Percentiles rank a stretch among this genome's conserved stretches.
Evolutionary conservation across 257 asterid species (phyloP).

Genomic region (Nicotiana sylvestris): DNA sequence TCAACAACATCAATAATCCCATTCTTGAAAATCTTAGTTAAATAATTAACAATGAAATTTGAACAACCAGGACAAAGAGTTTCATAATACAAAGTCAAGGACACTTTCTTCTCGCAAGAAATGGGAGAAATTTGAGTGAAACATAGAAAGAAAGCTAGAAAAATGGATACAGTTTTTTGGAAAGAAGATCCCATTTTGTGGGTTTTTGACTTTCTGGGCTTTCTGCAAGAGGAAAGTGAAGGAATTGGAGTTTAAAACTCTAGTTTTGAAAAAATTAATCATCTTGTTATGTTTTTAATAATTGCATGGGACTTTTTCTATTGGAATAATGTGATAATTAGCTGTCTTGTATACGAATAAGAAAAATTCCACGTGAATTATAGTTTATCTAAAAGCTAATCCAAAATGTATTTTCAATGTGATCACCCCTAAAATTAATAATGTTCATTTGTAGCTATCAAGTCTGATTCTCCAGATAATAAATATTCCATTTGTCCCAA

Average conservation of each 20-base stretch:
- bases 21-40: slow-evolving; percentile 29
- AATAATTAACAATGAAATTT: slow-evolving; percentile 26
- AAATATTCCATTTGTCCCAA: no score
- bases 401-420: not conserved
- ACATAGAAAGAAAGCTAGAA: not conserved
- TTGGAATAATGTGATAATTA: not conserved
- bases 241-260: no score
- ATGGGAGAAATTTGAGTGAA: not conserved
- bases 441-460: not conserved
- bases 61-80: slow-evolving; percentile 41
- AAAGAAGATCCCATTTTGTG: not conserved
- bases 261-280: no score
- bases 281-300: no score
- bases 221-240: no score
- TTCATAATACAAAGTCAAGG: slow-evolving; percentile 36
- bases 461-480: not conserved
- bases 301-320: not conserved
- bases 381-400: not conserved
- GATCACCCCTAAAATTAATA: not conserved
- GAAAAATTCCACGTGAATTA: not conserved
- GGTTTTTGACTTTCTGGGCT: not conserved
- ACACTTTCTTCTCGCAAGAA: not conserved
- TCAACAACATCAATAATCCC: slow-evolving; percentile 29
- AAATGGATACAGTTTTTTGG: not conserved
- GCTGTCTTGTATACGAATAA: not conserved